Evolutionary conservation across 78 protist species (phyloP).

Genomic region (Chrysochromulina parva): DNA sequence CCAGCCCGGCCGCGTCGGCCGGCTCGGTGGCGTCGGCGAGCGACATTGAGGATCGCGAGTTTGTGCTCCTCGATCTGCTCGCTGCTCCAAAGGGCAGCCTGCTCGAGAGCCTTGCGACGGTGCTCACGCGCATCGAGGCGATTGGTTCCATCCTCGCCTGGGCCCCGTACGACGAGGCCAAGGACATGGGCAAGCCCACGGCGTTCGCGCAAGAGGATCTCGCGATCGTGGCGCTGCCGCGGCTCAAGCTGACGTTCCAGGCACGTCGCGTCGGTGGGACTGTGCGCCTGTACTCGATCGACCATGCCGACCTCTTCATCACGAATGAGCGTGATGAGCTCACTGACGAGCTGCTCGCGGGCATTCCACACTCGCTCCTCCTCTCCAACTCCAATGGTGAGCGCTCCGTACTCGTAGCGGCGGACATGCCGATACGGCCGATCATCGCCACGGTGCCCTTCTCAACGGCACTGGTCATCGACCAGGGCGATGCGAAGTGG

Average conservation of each 20-base stretch:
- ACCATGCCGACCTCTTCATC: conserved; percentile 53
- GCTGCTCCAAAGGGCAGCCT: neutral
- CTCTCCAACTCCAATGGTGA: conserved; percentile 35
- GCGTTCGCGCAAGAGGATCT: neutral
- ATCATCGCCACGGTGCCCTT: conserved; percentile 17
- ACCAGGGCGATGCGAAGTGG: conserved; percentile 9
- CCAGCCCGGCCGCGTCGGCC: no score
- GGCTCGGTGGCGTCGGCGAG: no score
- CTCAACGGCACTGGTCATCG: conserved; percentile 47
- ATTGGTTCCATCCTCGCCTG: conserved; percentile 20
- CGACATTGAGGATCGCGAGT: neutral
- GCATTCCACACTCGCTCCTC: conserved; percentile 51
- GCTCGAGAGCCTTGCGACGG: neutral
- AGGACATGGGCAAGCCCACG: no score
- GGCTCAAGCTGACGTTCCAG: conserved; percentile 48
- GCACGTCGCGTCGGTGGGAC: neutral
- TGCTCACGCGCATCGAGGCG: no score
- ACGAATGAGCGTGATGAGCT: neutral
- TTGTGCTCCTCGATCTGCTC: conserved; percentile 31
- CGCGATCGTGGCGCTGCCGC: conserved; percentile 35
- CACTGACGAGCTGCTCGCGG: conserved; percentile 11
- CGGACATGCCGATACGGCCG: neutral
- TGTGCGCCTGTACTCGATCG: conserved; percentile 11
- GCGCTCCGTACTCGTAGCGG: conserved; percentile 19
- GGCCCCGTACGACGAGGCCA: neutral